Evolutionary conservation across 2,329 filamentous ascomycete species (phyloP), one percentile per base, ranked within the genome.

Genomic region (Scytalidium lignicola): DNA sequence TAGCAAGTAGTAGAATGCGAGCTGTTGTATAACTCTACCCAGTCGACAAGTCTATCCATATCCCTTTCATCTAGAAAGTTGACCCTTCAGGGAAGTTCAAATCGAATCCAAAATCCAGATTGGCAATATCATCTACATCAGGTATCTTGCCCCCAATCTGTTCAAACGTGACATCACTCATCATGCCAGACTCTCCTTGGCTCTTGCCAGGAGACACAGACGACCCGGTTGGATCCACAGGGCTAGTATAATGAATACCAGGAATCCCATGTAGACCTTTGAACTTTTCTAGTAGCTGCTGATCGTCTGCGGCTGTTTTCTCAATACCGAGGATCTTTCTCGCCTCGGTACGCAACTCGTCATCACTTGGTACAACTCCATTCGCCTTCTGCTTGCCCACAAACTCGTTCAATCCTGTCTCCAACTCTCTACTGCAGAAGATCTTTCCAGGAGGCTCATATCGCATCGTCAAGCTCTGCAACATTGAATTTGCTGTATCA

Each of bases 401-500:
- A 54, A 74, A 79, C 17, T 71, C 68, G 10, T 69, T 61, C 13
- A 84, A 65, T 2, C 74, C 77, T n/a, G 62, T 66, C 61, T 83
- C 80, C 19, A 84, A 69, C 57, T 82, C 78, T 6, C 76, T 69
- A 17, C 75, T 79, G 62, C 77, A 82, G 60, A 84, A 83, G 0
- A 83, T 70, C 8, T 63, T 63, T 0, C 76, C 74, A 0, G 75
- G 76, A 9, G 71, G 70, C 13, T 69, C 65, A 50, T 71, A 73
- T 5, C 72, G 68, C 8, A 65, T 69, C 1, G 67, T 64, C 29
- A 79, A 65, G 2, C 66, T 67, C 53, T 71, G 67, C 28, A 79
- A 56, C 56, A 71, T 80, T 45, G 71, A 72, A 63, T 75, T 75
- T 1, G 73, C 73, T 2, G 74, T 72, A 2, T 64, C 60, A 8